A percentile compares a stretch with the other conserved stretches of the same genome.
Evolutionary conservation across 2,329 filamentous ascomycete species (phyloP).

Genomic region (Apiospora marii): DNA sequence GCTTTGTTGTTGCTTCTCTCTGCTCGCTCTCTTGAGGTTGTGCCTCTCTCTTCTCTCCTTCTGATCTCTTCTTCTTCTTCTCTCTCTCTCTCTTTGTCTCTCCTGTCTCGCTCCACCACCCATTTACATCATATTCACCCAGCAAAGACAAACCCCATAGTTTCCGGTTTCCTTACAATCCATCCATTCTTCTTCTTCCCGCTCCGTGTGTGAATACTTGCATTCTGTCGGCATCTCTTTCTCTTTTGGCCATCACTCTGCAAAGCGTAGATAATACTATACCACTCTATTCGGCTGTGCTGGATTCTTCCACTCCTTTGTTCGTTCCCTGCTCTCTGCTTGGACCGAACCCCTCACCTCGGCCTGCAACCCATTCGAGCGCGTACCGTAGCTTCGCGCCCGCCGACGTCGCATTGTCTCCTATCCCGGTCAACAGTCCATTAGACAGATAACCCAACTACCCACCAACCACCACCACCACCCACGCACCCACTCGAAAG

Average conservation of each 20-base stretch:
- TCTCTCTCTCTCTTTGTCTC: slow-evolving; percentile 16
- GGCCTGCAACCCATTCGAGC: slow-evolving; percentile 16
- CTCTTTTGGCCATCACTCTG: slow-evolving; percentile 6
- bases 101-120: slow-evolving; percentile 15
- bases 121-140: slow-evolving; percentile 13
- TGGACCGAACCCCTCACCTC: slow-evolving; percentile 24
- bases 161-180: slow-evolving; percentile 21
- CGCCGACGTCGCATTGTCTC: slow-evolving; percentile 18
- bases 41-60: slow-evolving; percentile 18
- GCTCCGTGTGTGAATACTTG: neutral
- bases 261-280: slow-evolving; percentile 23
- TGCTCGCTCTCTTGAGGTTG: slow-evolving; percentile 3
- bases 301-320: slow-evolving; percentile 31
- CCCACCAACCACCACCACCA: neutral
- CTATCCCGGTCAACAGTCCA: slow-evolving; percentile 12
- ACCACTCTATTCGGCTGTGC: slow-evolving; percentile 29
- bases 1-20: slow-evolving; percentile 23
- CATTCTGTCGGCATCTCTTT: slow-evolving; percentile 17
- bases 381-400: slow-evolving; percentile 22
- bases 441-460: slow-evolving; percentile 14
- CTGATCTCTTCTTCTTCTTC: neutral
- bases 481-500: neutral
- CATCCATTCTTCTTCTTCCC: neutral
- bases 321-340: slow-evolving; percentile 21
- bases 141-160: slow-evolving; percentile 15